A percentile compares a stretch with the other conserved stretches of the same genome.
Evolutionary conservation across 2,329 filamentous ascomycete genomes (phyloP).

Genomic region (Trichophyton rubrum): DNA sequence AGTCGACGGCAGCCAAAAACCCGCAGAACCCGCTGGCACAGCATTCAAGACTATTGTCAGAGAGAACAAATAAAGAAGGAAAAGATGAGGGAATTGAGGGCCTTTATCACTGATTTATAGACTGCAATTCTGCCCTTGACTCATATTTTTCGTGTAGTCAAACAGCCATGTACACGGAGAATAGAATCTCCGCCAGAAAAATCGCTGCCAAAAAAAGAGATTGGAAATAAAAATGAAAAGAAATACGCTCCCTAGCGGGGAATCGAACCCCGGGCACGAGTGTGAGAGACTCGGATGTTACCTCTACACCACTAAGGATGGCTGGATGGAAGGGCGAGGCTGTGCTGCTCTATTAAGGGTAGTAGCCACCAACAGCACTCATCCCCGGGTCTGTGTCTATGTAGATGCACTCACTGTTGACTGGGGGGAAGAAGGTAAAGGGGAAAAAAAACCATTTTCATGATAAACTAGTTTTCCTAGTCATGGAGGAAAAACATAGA

Average conservation of each 20-base stretch:
- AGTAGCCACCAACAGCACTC: no score
- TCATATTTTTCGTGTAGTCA: neutral
- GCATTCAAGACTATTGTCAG: neutral
- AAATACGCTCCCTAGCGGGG: slow-evolving; percentile 1
- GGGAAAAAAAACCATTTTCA: no score
- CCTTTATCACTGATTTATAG: neutral
- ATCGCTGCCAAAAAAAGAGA: neutral
- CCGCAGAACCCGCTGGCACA: neutral
- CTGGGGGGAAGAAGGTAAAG: no score
- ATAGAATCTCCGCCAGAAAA: neutral
- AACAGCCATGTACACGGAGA: neutral
- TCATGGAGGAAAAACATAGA: no score
- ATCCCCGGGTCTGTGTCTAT: no score
- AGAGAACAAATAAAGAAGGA: neutral
- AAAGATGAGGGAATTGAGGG: neutral
- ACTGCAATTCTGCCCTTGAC: neutral
- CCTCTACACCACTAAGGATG: slow-evolving; percentile 9
- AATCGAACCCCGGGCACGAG: slow-evolving; percentile 9
- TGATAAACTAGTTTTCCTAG: no score
- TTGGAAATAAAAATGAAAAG: neutral
- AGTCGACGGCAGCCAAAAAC: neutral
- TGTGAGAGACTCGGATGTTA: slow-evolving; percentile 10
- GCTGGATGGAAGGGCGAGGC: neutral
- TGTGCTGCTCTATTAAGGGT: neutral
- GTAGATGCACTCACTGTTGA: no score